Conservation (phyloP, 108 stramenopile genomes). For the Cyclotella cryptica region DNA sequence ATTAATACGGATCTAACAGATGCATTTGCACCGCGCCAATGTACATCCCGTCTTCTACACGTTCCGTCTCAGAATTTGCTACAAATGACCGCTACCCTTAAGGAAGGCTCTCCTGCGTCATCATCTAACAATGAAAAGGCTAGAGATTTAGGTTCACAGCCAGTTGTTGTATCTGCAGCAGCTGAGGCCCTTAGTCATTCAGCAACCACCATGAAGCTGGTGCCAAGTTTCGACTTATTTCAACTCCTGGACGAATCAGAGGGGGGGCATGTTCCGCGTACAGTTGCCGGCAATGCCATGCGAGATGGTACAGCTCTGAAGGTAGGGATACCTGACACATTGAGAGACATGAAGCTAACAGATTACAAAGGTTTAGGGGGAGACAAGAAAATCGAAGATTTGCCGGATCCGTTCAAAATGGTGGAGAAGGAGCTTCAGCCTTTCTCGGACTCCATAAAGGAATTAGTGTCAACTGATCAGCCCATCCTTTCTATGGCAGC, state of each 20-base stretch:
- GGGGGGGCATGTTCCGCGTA: constrained; percentile 69
- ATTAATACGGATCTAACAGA: neutral
- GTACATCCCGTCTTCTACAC: constrained; percentile 2
- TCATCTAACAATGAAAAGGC: constrained; percentile 18
- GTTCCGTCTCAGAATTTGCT: constrained; percentile 35
- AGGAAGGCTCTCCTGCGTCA: constrained; percentile 28
- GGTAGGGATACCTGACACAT: constrained; percentile 60
- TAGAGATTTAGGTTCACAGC: constrained; percentile 42
- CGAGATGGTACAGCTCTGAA: constrained; percentile 68
- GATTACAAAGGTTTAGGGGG: constrained; percentile 70
- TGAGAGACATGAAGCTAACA: constrained; percentile 63
- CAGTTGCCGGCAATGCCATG: constrained; percentile 72
- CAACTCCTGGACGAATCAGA: constrained; percentile 79
- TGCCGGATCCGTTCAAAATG: constrained; percentile 90
- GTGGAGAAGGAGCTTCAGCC: constrained; percentile 93
- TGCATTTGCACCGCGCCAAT: constrained; percentile 41
- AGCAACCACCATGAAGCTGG: constrained; percentile 87
- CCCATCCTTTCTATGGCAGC: constrained; percentile 98
- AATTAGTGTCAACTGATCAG: constrained; percentile 95
- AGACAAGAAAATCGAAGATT: constrained; percentile 64
- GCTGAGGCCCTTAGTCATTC: constrained; percentile 86
- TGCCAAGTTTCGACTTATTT: constrained; percentile 85
- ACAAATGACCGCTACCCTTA: constrained; percentile 42
- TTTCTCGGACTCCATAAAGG: constrained; percentile 95
- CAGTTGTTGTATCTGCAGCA: constrained; percentile 84